Percentiles rank a stretch among this genome's conserved stretches.
Conservation (phyloP, 1,284 basidiomycete species). For the Cryptococcus floricola region DNA sequence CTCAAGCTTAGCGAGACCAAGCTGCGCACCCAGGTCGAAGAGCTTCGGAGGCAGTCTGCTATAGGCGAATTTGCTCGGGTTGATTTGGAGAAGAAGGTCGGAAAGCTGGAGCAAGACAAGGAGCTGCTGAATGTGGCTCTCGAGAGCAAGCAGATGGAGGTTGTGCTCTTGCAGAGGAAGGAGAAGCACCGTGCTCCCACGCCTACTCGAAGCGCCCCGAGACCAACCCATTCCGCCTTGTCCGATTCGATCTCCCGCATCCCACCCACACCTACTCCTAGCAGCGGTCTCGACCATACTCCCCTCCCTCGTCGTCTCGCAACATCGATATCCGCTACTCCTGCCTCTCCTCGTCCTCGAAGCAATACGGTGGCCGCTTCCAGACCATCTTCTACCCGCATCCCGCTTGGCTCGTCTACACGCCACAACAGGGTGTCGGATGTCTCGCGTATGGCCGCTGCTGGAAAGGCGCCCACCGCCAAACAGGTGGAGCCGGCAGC, state of each 20-base stretch:
- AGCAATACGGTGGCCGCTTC: not conserved
- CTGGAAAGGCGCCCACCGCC: not conserved
- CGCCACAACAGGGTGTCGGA: constrained; percentile 16
- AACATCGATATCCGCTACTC: constrained; percentile 7
- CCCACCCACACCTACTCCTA: constrained; percentile 12
- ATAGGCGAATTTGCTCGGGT: constrained; percentile 12
- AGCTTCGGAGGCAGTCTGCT: constrained; percentile 10
- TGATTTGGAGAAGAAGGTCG: constrained; percentile 22
- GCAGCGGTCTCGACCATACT: constrained; percentile 7
- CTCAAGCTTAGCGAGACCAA: constrained; percentile 23
- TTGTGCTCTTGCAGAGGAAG: constrained; percentile 22
- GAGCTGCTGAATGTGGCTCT: constrained; percentile 36
- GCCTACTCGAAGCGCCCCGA: not conserved
- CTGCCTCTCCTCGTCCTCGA: not conserved
- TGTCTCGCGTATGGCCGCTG: not conserved
- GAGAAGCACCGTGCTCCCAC: constrained; percentile 4
- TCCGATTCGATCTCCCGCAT: constrained; percentile 7
- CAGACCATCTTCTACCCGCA: not conserved
- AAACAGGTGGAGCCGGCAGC: not conserved
- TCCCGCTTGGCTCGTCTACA: constrained; percentile 15
- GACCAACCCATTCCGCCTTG: not conserved
- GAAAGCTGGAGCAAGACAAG: constrained; percentile 27
- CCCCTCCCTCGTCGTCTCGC: constrained; percentile 9
- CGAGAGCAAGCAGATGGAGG: constrained; percentile 30
- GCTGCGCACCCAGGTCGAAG: constrained; percentile 17